Conservation (phyloP, 805 yeast species). For the Kazachstania africana region DNA sequence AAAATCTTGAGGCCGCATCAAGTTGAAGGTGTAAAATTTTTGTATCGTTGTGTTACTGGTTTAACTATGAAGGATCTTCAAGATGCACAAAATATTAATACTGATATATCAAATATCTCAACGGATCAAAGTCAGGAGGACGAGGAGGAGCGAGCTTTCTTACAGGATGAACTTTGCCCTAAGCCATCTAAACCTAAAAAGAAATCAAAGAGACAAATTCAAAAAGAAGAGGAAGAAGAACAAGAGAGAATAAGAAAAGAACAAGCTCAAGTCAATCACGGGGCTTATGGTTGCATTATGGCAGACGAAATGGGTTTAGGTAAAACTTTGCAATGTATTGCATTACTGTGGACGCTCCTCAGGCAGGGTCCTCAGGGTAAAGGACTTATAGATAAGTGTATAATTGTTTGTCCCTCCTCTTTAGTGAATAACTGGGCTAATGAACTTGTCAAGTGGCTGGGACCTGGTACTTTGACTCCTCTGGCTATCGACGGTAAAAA, state of each 20-base stretch:
- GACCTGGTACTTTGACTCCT: slow-evolving; percentile 80
- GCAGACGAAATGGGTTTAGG: slow-evolving; percentile 97
- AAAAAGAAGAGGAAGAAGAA: slow-evolving; percentile 1
- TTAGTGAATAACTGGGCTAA: slow-evolving; percentile 95
- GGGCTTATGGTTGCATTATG: slow-evolving; percentile 94
- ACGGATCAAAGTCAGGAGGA: background rate
- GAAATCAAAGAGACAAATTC: background rate
- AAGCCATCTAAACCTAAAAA: background rate
- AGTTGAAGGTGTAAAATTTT: slow-evolving; percentile 85
- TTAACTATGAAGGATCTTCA: slow-evolving; percentile 35
- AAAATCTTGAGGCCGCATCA: slow-evolving; percentile 91
- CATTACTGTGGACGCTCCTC: slow-evolving; percentile 85
- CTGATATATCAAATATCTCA: background rate
- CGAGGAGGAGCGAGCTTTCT: too few species aligned
- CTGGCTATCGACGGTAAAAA: slow-evolving; percentile 87
- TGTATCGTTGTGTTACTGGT: slow-evolving; percentile 87
- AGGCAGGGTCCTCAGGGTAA: slow-evolving; percentile 77
- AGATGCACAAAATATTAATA: slow-evolving; percentile 15
- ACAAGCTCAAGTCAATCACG: slow-evolving; percentile 33
- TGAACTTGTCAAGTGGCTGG: slow-evolving; percentile 89
- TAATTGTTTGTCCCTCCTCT: slow-evolving; percentile 91
- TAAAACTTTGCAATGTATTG: slow-evolving; percentile 78
- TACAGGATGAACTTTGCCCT: too few species aligned
- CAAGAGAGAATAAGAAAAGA: background rate
- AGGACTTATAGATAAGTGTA: slow-evolving; percentile 75